Conservation (phyloP, 495 filamentous ascomycete genomes). For the Aspergillus conjunctus region DNA sequence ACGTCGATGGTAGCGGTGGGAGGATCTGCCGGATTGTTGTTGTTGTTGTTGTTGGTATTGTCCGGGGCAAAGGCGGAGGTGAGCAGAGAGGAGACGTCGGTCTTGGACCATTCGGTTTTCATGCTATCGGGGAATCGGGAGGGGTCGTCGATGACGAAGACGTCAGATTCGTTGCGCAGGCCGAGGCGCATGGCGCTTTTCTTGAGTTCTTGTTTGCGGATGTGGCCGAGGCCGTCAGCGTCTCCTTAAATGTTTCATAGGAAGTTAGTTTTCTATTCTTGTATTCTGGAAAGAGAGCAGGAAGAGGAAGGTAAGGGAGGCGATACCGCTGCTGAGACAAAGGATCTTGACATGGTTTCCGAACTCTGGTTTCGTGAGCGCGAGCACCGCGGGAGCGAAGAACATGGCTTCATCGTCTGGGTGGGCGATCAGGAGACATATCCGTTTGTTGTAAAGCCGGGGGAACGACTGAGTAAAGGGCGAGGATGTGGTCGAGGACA, state of each 20-base stretch:
- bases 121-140: slow-evolving; percentile 84
- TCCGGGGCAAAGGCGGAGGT: slow-evolving; percentile 68
- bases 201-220: slow-evolving; percentile 78
- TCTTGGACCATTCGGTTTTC: slow-evolving; percentile 70
- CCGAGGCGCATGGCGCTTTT: slow-evolving; percentile 76
- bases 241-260: slow-evolving; percentile 53
- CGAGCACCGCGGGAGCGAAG: slow-evolving; percentile 85
- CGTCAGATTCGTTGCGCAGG: slow-evolving; percentile 68
- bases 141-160: slow-evolving; percentile 78
- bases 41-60: slow-evolving; percentile 28
- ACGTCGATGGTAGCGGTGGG: slow-evolving; percentile 71
- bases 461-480: slow-evolving; percentile 69
- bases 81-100: slow-evolving; percentile 67
- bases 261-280: slow-evolving; percentile 6
- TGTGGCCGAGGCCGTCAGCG: slow-evolving; percentile 82
- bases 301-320: slow-evolving; percentile 3
- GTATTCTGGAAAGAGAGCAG: neutral
- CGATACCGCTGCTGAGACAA: slow-evolving; percentile 81
- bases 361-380: slow-evolving; percentile 69
- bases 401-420: slow-evolving; percentile 99
- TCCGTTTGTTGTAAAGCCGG: slow-evolving; percentile 71
- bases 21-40: too few species aligned
- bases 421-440: slow-evolving; percentile 91
- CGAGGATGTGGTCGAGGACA: slow-evolving; percentile 57
- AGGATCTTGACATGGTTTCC: slow-evolving; percentile 93